phyloP scores from a whole-genome alignment of 352 stramenopile genomes.

The Phytophthora pinifolia region DNA sequence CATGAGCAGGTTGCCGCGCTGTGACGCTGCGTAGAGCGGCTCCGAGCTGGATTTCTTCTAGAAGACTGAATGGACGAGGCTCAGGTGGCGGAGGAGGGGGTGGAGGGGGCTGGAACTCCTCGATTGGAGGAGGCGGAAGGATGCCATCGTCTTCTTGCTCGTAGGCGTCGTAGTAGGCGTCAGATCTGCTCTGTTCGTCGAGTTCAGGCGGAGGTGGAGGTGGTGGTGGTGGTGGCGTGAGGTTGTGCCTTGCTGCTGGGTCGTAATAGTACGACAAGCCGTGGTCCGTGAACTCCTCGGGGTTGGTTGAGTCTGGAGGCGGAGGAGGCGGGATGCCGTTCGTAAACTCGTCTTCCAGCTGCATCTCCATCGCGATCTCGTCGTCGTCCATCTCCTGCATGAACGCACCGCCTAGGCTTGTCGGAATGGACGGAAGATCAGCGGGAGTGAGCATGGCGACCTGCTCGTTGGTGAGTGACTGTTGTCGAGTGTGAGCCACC shows the following conservation, averaged over 20 bases:
- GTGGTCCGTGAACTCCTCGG: slow-evolving; percentile 46
- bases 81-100: slow-evolving; percentile 11
- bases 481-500: not conserved
- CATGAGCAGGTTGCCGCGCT: slow-evolving; percentile 1
- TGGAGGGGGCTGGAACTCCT: slow-evolving; percentile 14
- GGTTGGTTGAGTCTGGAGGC: slow-evolving; percentile 14
- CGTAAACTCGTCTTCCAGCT: slow-evolving; percentile 19
- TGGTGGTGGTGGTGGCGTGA: slow-evolving; percentile 26
- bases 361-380: slow-evolving; percentile 35
- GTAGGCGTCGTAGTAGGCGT: slow-evolving; percentile 20
- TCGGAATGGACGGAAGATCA: slow-evolving; percentile 11
- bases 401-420: slow-evolving; percentile 41
- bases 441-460: not conserved
- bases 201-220: slow-evolving; percentile 27
- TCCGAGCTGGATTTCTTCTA: slow-evolving; percentile 42
- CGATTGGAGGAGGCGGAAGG: slow-evolving; percentile 14
- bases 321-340: slow-evolving; percentile 20
- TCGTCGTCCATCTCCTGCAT: slow-evolving; percentile 71
- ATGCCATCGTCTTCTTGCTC: slow-evolving; percentile 15
- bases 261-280: slow-evolving; percentile 64
- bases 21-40: slow-evolving; percentile 21
- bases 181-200: slow-evolving; percentile 27
- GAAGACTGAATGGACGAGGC: slow-evolving; percentile 10
- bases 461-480: slow-evolving; percentile 16
- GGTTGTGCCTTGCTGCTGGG: slow-evolving; percentile 20